Percentiles rank a stretch among this genome's conserved stretches.
These are phyloP conservation scores for Blastocystis sp. DNA, from an alignment of 352 stramenopile genomes.

Conservation along the genomic window DNA sequence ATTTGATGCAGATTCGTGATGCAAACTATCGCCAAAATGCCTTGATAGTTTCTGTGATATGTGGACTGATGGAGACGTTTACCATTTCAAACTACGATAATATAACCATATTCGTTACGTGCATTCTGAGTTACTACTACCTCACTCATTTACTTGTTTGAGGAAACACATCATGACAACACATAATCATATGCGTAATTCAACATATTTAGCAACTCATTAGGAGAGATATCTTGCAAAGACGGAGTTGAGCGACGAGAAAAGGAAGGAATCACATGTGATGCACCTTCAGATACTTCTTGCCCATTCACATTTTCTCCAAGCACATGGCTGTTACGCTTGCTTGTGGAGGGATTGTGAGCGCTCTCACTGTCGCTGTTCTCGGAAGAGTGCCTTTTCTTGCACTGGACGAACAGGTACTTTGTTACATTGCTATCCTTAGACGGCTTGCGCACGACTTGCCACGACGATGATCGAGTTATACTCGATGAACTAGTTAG, in stretches of 20 bases:
- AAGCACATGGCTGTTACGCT: not conserved
- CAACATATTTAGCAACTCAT: not conserved
- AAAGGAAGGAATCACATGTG: too few species aligned
- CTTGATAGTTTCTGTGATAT: conserved; percentile 32
- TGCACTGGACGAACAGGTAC: not conserved
- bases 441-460: not conserved
- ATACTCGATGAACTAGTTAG: too few species aligned
- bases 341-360: not conserved
- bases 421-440: not conserved
- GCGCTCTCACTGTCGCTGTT: not conserved
- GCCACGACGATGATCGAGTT: too few species aligned
- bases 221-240: not conserved
- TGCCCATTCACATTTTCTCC: not conserved
- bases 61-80: conserved; percentile 32
- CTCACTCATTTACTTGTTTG: not conserved
- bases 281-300: too few species aligned
- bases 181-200: not conserved
- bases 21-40: not conserved
- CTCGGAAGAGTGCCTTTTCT: not conserved
- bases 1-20: conserved; percentile 8
- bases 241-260: not conserved
- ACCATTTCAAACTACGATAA: conserved; percentile 51
- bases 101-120: conserved; percentile 4
- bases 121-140: conserved; percentile 18
- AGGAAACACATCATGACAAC: not conserved